Base-by-base conservation (phyloP, 2,329 filamentous ascomycete genomes). In the Elsinoe perseae region DNA sequence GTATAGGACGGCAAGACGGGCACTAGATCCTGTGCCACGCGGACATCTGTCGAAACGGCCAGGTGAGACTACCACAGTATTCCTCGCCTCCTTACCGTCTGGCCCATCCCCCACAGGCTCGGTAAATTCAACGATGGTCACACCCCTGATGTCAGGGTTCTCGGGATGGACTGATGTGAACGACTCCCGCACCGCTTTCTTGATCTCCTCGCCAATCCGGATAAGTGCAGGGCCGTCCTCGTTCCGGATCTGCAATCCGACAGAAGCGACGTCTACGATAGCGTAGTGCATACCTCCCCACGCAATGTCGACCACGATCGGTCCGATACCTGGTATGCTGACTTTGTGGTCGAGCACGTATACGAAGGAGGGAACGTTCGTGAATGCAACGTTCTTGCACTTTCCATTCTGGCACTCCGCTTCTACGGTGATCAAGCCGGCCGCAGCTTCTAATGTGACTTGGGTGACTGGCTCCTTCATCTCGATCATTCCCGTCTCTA, bases 251-350 rank as follows among this genome's bases (percentile, higher is more conserved):
- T 56, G 56, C 4, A 76, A 56, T 0, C 71, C 70, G 1, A 75
- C 58, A 0, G 70, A 67, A 1, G 62, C 63, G 0, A 68, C 71
- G 52, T 76, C 71, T 0, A 76, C 72, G 7, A 77, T 50, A 2
- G 65, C 71, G 55, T 73, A 78, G 59, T 70, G 68, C 74, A 75
- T 75, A 1, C 75, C 75, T 5, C 75, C 75, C 64, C 70, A 77
- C 12, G 72, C 75, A 48, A 78, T 66, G 54, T 78, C 74, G 2
- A 76, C 71, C 0, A 53, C 59, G 2, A 77, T 60, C 3, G 56
- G 64, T 0, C 74, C 75, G 0, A 77, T 18, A 0, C 69, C 75
- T 0, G 72, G 72, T 0, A 77, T 72, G 0, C 70, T 57, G 12
- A 77, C 66, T 50, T 66, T 61, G 21, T 68, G 59, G 59, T 75